Conservation (phyloP, 2,329 filamentous ascomycete species). For the Cytospora chrysosperma region DNA sequence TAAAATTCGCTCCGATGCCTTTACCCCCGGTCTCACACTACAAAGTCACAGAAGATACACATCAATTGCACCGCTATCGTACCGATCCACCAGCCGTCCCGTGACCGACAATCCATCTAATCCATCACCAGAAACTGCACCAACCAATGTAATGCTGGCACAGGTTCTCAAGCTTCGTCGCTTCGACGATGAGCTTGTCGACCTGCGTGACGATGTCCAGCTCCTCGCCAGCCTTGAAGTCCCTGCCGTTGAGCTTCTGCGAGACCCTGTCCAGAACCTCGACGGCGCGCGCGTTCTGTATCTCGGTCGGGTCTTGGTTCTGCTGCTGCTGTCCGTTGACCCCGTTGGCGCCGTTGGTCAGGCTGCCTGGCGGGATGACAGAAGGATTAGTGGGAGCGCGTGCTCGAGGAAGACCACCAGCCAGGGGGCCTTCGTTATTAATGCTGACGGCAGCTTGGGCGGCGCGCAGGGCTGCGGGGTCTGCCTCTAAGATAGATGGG, state of each 20-base stretch:
- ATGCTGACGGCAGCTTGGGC: conserved; percentile 36
- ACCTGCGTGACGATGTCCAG: conserved; percentile 85
- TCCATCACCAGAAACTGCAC: conserved; percentile 92
- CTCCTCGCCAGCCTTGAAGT: conserved; percentile 86
- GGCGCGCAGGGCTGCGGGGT: conserved; percentile 59
- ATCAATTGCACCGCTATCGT: background rate
- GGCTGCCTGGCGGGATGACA: conserved; percentile 36
- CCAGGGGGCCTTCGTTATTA: conserved; percentile 34
- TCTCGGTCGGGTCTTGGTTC: conserved; percentile 59
- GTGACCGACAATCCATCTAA: too few species aligned
- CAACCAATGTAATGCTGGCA: conserved; percentile 99
- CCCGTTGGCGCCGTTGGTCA: conserved; percentile 38
- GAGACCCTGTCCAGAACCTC: conserved; percentile 90
- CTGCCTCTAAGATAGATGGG: conserved; percentile 67
- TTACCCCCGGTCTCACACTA: background rate
- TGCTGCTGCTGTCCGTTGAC: conserved; percentile 30
- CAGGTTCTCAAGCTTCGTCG: conserved; percentile 93
- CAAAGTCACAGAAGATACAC: background rate
- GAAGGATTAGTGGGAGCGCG: conserved; percentile 63
- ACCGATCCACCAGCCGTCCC: background rate
- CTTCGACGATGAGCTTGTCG: conserved; percentile 90
- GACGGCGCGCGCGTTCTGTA: conserved; percentile 88
- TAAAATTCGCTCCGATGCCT: background rate
- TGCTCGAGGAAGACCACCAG: conserved; percentile 47
- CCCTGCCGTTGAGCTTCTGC: conserved; percentile 91